Percentiles rank a stretch among this genome's conserved stretches.
Conservation (phyloP, 176 grass and related monocot genomes). For the Juncus effusus region DNA sequence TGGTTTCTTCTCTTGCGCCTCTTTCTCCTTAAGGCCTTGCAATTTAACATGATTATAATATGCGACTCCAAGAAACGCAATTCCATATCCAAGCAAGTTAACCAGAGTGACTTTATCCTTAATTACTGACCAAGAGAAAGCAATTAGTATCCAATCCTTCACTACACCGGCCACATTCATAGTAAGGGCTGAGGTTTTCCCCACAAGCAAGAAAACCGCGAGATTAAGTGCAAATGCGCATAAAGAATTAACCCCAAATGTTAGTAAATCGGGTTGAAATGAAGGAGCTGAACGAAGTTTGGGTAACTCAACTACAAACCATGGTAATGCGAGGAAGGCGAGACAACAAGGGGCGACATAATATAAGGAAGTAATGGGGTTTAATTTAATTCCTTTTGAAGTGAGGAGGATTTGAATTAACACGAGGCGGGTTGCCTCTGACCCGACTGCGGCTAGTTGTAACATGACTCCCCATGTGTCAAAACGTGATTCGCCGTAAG, state of each 20-base stretch:
- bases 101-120: slow-evolving; percentile 43
- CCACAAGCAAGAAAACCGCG: slow-evolving; percentile 51
- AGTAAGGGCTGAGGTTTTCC: slow-evolving; percentile 51
- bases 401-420: slow-evolving; percentile 55
- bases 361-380: slow-evolving; percentile 56
- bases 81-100: slow-evolving; percentile 46
- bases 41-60: slow-evolving; percentile 57
- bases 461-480: slow-evolving; percentile 39
- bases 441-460: slow-evolving; percentile 42
- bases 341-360: slow-evolving; percentile 54
- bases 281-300: slow-evolving; percentile 26
- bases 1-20: slow-evolving; percentile 31
- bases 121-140: slow-evolving; percentile 58
- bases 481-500: slow-evolving; percentile 46
- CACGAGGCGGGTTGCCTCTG: slow-evolving; percentile 48
- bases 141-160: slow-evolving; percentile 56
- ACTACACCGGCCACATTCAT: slow-evolving; percentile 63
- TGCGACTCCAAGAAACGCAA: slow-evolving; percentile 53
- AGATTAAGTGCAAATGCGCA: slow-evolving; percentile 55
- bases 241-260: slow-evolving; percentile 39
- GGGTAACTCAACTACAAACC: slow-evolving; percentile 39
- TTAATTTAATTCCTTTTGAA: slow-evolving; percentile 46
- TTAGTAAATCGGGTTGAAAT: slow-evolving; percentile 33
- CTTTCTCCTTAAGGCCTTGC: slow-evolving; percentile 49
- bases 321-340: slow-evolving; percentile 41